A percentile compares a stretch with the other conserved stretches of the same genome.
These are phyloP conservation scores for Tarenaya hassleriana DNA, from an alignment of 345 rosid genomes.

Conservation along the genomic window DNA sequence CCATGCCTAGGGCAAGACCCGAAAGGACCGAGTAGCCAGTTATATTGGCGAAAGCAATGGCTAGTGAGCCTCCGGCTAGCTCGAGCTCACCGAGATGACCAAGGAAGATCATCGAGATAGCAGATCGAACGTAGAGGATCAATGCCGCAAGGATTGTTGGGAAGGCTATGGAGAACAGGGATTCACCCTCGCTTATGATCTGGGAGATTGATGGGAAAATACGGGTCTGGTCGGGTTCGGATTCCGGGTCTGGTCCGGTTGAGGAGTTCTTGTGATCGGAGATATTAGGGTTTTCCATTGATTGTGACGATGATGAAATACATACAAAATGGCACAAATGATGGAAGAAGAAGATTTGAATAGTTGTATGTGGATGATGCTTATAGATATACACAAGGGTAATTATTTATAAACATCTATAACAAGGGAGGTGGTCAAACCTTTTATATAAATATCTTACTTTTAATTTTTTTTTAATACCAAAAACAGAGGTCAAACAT, in stretches of 20 bases:
- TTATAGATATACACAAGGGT: too few species aligned
- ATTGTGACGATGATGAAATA: too few species aligned
- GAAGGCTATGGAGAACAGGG: constrained; percentile 67
- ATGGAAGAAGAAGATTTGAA: too few species aligned
- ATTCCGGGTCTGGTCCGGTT: constrained; percentile 18
- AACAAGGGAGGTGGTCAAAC: too few species aligned
- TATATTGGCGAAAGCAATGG: constrained; percentile 90
- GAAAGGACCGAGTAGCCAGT: constrained; percentile 92
- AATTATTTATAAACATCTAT: too few species aligned
- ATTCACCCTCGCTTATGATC: constrained; percentile 44
- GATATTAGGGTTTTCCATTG: constrained; percentile 19
- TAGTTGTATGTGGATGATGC: too few species aligned
- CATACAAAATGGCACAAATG: too few species aligned
- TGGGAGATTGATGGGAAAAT: constrained; percentile 32
- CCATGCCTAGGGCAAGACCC: constrained; percentile 89
- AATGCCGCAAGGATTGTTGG: constrained; percentile 82
- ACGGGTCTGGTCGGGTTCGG: constrained; percentile 10
- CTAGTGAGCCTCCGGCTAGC: constrained; percentile 87
- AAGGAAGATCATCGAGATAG: constrained; percentile 85
- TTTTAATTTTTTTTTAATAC: too few species aligned
- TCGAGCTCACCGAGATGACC: constrained; percentile 79
- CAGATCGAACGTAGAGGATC: constrained; percentile 79
- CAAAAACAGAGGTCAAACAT: too few species aligned
- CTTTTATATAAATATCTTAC: too few species aligned
- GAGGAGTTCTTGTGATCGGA: constrained; percentile 14